These are phyloP conservation scores for Coemansia sp. DNA, from an alignment of 192 early-diverging fungal species.

Conservation along the genomic window DNA sequence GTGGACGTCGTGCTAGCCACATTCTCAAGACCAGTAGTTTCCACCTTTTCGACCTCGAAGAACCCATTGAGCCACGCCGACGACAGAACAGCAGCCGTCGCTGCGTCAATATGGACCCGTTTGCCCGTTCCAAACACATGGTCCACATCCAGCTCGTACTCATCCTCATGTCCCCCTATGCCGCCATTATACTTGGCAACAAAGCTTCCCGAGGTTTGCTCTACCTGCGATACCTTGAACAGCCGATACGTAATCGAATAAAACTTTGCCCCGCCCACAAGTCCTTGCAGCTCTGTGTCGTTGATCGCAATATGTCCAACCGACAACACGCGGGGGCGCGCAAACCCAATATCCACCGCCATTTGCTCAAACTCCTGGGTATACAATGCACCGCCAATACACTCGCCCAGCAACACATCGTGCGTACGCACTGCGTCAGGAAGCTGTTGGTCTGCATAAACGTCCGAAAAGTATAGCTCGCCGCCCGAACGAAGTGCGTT, in stretches of 20 bases:
- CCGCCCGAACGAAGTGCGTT: conserved; percentile 37
- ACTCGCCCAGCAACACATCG: conserved; percentile 43
- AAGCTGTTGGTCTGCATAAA: conserved; percentile 44
- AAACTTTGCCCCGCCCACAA: conserved; percentile 39
- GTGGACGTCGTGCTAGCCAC: background rate
- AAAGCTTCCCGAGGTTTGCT: background rate
- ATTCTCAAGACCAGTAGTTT: background rate
- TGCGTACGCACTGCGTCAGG: conserved; percentile 26
- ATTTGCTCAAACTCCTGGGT: conserved; percentile 43
- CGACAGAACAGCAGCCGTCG: conserved; percentile 10
- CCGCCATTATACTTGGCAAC: conserved; percentile 15
- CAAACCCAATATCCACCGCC: conserved; percentile 34
- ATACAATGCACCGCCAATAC: conserved; percentile 39
- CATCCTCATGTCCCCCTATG: conserved; percentile 12
- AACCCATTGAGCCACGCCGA: conserved; percentile 13
- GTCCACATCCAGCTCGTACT: conserved; percentile 17
- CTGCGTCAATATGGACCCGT: background rate
- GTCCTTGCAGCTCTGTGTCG: conserved; percentile 29
- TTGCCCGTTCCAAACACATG: conserved; percentile 3
- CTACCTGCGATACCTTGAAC: conserved; percentile 24
- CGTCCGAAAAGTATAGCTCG: conserved; percentile 49
- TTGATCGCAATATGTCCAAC: conserved; percentile 22
- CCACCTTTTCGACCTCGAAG: conserved; percentile 1
- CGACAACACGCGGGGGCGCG: conserved; percentile 9
- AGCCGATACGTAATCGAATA: conserved; percentile 44